Conservation (phyloP, 2,329 filamentous ascomycete genomes). For the Apiospora hydei region DNA sequence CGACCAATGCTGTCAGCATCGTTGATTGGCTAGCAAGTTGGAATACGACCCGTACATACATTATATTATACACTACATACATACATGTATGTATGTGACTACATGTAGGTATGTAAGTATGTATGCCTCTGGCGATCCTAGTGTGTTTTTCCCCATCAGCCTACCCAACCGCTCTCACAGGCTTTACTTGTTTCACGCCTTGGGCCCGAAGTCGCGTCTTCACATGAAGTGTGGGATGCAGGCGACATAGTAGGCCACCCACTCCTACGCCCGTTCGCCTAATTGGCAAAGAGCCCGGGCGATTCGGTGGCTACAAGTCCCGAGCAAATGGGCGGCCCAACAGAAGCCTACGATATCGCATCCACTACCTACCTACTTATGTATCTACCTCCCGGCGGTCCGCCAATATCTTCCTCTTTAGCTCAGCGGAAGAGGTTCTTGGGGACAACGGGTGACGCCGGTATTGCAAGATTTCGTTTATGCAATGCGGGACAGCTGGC, state of each 20-base stretch:
- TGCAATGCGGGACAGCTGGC: constrained; percentile 47
- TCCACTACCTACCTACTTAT: background rate
- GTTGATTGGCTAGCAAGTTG: background rate
- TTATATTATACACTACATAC: too few relatives aligned
- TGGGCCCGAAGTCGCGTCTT: background rate
- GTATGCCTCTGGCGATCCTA: background rate
- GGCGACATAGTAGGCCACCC: background rate
- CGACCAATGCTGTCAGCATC: background rate
- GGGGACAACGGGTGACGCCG: background rate
- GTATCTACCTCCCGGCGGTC: background rate
- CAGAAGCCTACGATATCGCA: background rate
- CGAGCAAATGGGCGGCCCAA: background rate
- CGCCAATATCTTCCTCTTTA: background rate
- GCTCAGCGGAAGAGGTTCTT: background rate
- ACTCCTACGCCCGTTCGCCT: background rate
- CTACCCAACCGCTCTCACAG: background rate
- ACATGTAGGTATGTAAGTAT: too few relatives aligned
- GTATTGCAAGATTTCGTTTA: constrained; percentile 38
- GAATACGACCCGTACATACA: background rate
- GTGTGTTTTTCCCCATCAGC: background rate
- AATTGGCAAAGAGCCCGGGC: background rate
- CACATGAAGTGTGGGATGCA: too few relatives aligned
- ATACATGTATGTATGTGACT: too few relatives aligned
- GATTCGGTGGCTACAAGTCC: constrained; percentile 4
- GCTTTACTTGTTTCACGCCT: background rate